Base-by-base conservation (phyloP, 768 basidiomycete species). In the Rhizopogon vinicolor region DNA sequence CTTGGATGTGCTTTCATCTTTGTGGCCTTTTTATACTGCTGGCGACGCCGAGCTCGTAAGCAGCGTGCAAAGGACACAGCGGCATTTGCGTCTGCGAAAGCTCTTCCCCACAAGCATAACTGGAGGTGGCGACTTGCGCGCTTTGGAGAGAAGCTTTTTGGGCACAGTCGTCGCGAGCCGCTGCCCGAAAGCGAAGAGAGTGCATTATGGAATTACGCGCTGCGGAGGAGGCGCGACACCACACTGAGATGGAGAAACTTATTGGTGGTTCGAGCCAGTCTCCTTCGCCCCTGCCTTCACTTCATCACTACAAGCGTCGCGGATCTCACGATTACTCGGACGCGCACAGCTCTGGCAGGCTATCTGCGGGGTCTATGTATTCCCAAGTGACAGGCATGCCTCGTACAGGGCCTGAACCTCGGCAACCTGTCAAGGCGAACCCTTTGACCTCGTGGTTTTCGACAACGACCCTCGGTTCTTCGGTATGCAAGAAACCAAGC, bases 1-100 rank as follows among this genome's bases (percentile, higher is more conserved):
- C 80, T 91, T 39, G 89, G 91, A 9, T 87, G 86, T 64, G 85
- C 85, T 14, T 88, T 92, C 70, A 85, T 92, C 69, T 84, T 90
- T 65, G 54, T 91, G 41, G 67, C 81, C 44, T 68, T 90, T 57
- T 64, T 92, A 57, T 78, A 82, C 74, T 78, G 77, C 60, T 91
- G 85, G 82, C 82, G 91, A 22, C 78, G 87, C 16, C 83, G 80
- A 49, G 84, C 83, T 41, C 82, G 83, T 66, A 86, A 85, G 65
- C 78, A 80, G 63, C 83, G 89, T 33, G 83, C 82, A 16, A 78
- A 88, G 65, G 74, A 73, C 40, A 92, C 91, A 1, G 81, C 78
- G 10, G 70, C 68, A 59, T 91, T 91, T 65, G 86, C 86, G 1
- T 72, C 74, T 12, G 75, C 76, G 43, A 88, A 86, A 70, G 72